Evolutionary conservation across 805 yeast species (phyloP).

Genomic region (Yamadazyma paraphyllophila): DNA sequence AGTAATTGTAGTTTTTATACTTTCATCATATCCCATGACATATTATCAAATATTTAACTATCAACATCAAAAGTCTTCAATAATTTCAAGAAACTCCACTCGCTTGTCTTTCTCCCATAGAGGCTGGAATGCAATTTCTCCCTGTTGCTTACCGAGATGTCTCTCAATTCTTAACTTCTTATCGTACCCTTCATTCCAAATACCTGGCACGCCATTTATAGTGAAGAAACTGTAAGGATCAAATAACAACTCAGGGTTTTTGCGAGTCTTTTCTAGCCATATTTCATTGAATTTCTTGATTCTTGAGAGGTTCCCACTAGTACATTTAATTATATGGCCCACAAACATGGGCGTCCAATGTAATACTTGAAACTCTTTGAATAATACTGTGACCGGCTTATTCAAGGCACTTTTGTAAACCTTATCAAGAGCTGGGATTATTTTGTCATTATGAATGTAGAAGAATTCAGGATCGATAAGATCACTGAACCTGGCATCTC

Average conservation of each 20-base stretch:
- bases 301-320: conserved; percentile 14
- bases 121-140: conserved; percentile 14
- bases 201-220: conserved; percentile 11
- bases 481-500: not conserved
- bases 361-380: conserved; percentile 10
- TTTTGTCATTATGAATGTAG: not conserved
- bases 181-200: conserved; percentile 17
- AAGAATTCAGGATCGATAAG: conserved; percentile 3
- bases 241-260: not conserved
- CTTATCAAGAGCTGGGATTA: not conserved
- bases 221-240: conserved; percentile 1
- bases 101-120: conserved; percentile 11
- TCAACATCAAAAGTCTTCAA: conserved; percentile 1
- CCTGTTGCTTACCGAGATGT: not conserved
- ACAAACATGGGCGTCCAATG: conserved; percentile 17
- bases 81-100: conserved; percentile 11
- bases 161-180: conserved; percentile 3
- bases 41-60: not conserved
- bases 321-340: conserved; percentile 18
- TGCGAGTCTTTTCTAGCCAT: conserved; percentile 10
- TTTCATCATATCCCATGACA: not conserved
- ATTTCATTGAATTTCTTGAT: conserved; percentile 12
- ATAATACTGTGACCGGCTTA: not conserved
- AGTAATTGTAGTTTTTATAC: not conserved
- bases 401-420: not conserved